Base-by-base conservation (phyloP, 768 basidiomycete genomes). In the Gloeostereum incarnatum region DNA sequence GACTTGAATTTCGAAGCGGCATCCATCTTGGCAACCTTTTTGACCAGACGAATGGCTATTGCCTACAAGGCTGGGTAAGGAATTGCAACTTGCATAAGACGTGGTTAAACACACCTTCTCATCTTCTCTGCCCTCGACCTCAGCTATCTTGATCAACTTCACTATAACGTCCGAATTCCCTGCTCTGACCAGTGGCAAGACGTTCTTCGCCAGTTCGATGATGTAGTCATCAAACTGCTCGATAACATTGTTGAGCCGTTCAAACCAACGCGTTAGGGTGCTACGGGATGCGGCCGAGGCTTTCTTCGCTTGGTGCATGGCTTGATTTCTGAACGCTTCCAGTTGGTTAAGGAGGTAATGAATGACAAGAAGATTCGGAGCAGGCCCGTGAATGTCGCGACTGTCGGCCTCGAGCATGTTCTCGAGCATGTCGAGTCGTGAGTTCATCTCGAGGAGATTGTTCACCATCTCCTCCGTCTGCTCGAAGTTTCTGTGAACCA, bases 391-490 rank as follows among this genome's bases (percentile, higher is more conserved):
- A n/a, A 89, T 81, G 49, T 90, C 77, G 40, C 72, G 60, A 38
- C 75, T 74, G 54, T 93, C 92, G 2, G 66, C 62, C 21, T 71
- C 73, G 23, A 99, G 75, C 69, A 93, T 75, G 20, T 71, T 69
- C 49, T 90, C 80, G 31, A 98, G 66, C 44, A 75, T 60, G 47
- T 85, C 79, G 11, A 98, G 75, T 53, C 84, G 83, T 17, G 79
- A 68, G 46, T 83, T 81, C 88, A 98, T 96, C 36, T 87, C 84
- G n/a, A 89, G 67, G 29, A 98, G 71, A 51, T 93, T 94, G 48
- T 81, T 80, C 46, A 97, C 85, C 80, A 96, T 93, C 47, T 94
- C 91, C 54, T 93, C 88, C 1, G 92, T 96, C 39, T 87, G 86
- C 45, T 90, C 78, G 49, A 98, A 93, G 54, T 94, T 92, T 6